Evolutionary conservation across 495 filamentous ascomycete genomes (phyloP), one percentile per base, ranked within the genome.

Genomic region (Penicillium steckii): DNA sequence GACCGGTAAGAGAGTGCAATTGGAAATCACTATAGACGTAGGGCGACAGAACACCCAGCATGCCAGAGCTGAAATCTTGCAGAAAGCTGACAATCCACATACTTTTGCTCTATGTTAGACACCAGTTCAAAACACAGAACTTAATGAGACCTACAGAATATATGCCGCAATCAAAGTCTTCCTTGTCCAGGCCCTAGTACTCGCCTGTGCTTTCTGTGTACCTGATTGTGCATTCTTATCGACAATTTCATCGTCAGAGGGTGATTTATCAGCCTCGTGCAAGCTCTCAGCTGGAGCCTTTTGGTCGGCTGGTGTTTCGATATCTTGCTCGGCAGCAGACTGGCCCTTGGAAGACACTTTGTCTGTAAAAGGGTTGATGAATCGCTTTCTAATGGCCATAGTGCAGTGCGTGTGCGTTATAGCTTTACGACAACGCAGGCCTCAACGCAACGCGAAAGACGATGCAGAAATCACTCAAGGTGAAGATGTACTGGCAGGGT

Each of bases 1-100:
- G 59, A 12, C 58, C 64, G 4, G 64, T 54, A 17, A 73, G 59
- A 4, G 68, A 69, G 23, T 73, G 70, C 2, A 55, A 21, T 7
- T 26, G 23, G 40, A 65, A 73, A 2, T 48, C 57, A 55, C 64
- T 66, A 18, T 67, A 68, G 24, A 69, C 46, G 47, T 67, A 71
- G 3, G 66, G 46, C 4, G 52, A 50, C 18, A 67, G 45, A 21
- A 35, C 60, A 45, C 46, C 35, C 5, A 49, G 33, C 13, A 49
- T 30, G 9, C 46, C 46, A 21, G 46, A 49, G 7, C 46, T 41
- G 22, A 49, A 49, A 15, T 49, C 24, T 24, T 49, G 27, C 23
- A 49, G 22, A 33, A 49, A 49, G 24, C 62, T 64, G 15, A 63
- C 56, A 2, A 60, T 23, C 60, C 60, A 66, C 33, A 69, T 60